phyloP scores from a whole-genome alignment of 805 yeast species.

The Phaffomyces opuntiae region DNA sequence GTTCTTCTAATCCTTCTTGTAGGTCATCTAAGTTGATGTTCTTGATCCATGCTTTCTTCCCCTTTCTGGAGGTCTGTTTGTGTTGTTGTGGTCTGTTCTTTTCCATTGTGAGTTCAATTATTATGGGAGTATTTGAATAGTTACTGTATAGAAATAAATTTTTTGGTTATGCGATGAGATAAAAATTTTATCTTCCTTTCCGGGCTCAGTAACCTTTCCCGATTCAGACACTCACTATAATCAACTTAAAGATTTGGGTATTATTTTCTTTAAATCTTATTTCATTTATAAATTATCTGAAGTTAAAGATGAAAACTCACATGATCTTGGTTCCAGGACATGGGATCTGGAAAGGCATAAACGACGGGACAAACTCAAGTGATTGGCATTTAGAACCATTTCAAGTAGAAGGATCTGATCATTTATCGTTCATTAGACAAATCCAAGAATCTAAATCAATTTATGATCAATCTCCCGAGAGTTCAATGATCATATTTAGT shows the following conservation, averaged over 20 bases:
- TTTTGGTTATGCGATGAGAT: not conserved
- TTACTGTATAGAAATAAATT: not conserved
- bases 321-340: constrained; percentile 57
- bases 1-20: constrained; percentile 60
- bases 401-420: constrained; percentile 66
- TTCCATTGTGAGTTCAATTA: constrained; percentile 21
- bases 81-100: constrained; percentile 49
- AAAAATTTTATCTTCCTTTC: not conserved
- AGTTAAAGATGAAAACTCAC: constrained; percentile 1
- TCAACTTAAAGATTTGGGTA: too few relatives aligned
- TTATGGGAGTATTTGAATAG: not conserved
- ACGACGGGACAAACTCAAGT: constrained; percentile 36
- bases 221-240: not conserved
- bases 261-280: too few relatives aligned
- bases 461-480: too few relatives aligned
- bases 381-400: constrained; percentile 69
- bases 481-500: too few relatives aligned
- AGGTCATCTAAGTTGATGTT: constrained; percentile 83
- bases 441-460: too few relatives aligned
- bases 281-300: too few relatives aligned
- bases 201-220: not conserved
- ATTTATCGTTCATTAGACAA: constrained; percentile 57
- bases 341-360: constrained; percentile 46
- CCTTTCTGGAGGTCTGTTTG: constrained; percentile 79
- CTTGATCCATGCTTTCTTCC: constrained; percentile 89